A percentile compares a stretch with the other conserved stretches of the same genome.
Evolutionary conservation across 2,329 filamentous ascomycete genomes (phyloP).

Genomic region (Harringtonia aguacate): DNA sequence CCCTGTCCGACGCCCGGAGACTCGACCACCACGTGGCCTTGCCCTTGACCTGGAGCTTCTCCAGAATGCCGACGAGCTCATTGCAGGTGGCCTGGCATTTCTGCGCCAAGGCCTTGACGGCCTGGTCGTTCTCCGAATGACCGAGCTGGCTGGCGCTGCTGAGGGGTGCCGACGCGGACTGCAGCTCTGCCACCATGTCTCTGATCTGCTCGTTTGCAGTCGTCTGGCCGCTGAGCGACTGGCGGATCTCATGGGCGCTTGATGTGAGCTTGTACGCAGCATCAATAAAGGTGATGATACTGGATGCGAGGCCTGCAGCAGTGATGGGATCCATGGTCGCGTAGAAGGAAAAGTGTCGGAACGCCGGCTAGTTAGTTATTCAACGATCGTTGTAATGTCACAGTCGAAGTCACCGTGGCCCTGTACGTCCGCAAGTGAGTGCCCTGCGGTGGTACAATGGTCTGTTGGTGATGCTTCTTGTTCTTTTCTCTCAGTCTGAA

Average conservation of each 20-base stretch:
- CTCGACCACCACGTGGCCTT: too few relatives aligned
- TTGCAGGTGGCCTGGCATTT: background rate
- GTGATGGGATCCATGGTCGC: constrained; percentile 13
- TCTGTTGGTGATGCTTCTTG: too few relatives aligned
- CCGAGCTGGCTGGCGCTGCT: background rate
- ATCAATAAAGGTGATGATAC: constrained; percentile 33
- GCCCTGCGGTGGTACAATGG: too few relatives aligned
- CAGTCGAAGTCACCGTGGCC: too few relatives aligned
- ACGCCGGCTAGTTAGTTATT: too few relatives aligned
- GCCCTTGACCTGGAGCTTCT: background rate
- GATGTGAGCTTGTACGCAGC: constrained; percentile 30
- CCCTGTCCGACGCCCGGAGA: background rate
- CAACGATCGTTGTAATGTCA: too few relatives aligned
- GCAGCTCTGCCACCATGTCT: too few relatives aligned
- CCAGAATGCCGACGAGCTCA: background rate
- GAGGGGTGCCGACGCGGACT: too few relatives aligned
- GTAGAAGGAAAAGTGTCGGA: too few relatives aligned
- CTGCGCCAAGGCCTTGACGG: background rate
- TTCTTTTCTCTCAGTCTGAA: too few relatives aligned
- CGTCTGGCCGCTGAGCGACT: constrained; percentile 28
- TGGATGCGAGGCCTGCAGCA: constrained; percentile 31
- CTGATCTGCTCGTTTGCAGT: background rate
- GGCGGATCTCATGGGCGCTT: constrained; percentile 31
- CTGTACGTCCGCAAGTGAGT: too few relatives aligned
- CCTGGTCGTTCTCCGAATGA: background rate